Base-by-base conservation (phyloP, 2,329 filamentous ascomycete species). In the Chaetomium sp. region DNA sequence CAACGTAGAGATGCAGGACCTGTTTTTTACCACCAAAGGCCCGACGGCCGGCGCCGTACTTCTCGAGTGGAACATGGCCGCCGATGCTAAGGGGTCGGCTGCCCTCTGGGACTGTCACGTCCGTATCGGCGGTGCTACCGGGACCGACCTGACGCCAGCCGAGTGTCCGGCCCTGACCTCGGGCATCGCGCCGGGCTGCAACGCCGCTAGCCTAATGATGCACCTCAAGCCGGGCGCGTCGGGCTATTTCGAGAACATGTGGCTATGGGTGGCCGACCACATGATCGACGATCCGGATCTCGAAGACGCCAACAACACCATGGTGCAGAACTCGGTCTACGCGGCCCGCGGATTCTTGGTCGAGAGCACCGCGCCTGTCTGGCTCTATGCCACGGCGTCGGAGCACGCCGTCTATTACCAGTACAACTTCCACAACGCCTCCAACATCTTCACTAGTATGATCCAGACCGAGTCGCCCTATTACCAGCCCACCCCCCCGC, bases 221-320 rank as follows among this genome's bases (percentile, higher is more conserved):
- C 88, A 90, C 75, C 73, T 91, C 29, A 59, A 59, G 89, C 87
- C 3, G 65, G 77, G 19, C 74, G 81, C 35, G 83, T 85, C 57
- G 89, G 86, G 87, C 56, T 96, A 96, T 79, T 80, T 96, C 50
- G 93, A 97, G 81, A 96, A 96, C 79, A 87, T 83, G 57, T 96
- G 92, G 91, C 89, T 91, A 76, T 96, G 93, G 92, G 89, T 92
- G 57, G 87, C 92, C 2, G 93, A 97, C 75, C 93, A 97, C 80
- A 91, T 96, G 74, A 88, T 97, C 29, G 93, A 29, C 5, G 57
- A 59, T 6, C 57, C 45, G 1, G 45, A 50, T 38, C 38, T 49
- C 55, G 62, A n/a, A 29, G 65, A 59, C 33, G 19, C 42, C 8
- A 53, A 58, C 51, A 61, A 64, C 47, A 55, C 23, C 55, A 57